phyloP scores from a whole-genome alignment of 192 early-diverging fungal genomes.

The Mortierella antarctica region DNA sequence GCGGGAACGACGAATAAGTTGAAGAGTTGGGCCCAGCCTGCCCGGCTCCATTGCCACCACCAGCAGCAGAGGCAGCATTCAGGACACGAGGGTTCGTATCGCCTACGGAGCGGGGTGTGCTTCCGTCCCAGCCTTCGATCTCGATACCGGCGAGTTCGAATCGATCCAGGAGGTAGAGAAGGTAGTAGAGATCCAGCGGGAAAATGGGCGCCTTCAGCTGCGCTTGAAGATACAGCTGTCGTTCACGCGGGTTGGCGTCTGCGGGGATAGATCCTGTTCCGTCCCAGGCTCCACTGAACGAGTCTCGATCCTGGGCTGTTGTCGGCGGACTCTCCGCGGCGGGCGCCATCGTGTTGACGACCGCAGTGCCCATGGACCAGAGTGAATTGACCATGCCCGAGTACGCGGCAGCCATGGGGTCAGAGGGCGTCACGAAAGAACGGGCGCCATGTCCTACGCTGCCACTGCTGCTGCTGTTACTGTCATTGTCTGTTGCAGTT shows the following conservation, averaged over 20 bases:
- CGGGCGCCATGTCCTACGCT: constrained; percentile 28
- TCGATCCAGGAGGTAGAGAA: constrained; percentile 45
- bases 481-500: constrained; percentile 6
- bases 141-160: constrained; percentile 46
- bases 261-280: constrained; percentile 37
- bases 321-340: constrained; percentile 11
- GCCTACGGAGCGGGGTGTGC: constrained; percentile 24
- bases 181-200: constrained; percentile 48
- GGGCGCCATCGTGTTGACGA: constrained; percentile 50
- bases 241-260: constrained; percentile 34
- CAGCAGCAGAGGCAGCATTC: not conserved
- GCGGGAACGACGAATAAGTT: constrained; percentile 22
- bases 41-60: not conserved
- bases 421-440: constrained; percentile 35
- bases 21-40: not conserved
- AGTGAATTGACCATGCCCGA: constrained; percentile 59
- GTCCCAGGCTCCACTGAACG: constrained; percentile 42
- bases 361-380: constrained; percentile 46
- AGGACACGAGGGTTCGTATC: constrained; percentile 39
- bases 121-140: constrained; percentile 44
- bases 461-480: constrained; percentile 16
- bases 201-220: constrained; percentile 50
- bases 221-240: constrained; percentile 42
- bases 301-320: constrained; percentile 30
- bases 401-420: constrained; percentile 53